Evolutionary conservation across 257 asterid species (phyloP).

Genomic region (Coffea canephora): DNA sequence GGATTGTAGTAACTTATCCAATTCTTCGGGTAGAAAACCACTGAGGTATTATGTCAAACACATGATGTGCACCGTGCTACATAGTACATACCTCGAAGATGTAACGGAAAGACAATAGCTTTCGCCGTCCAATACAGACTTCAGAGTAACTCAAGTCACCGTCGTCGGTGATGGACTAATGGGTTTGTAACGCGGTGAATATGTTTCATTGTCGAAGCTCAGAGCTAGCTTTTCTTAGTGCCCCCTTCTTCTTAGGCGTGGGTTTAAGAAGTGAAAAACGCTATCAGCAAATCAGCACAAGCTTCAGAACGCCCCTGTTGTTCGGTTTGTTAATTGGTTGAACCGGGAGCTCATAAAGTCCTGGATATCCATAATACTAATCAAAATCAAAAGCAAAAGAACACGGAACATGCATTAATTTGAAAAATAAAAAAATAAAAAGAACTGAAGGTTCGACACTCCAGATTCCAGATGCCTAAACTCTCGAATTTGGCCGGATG

Average conservation of each 20-base stretch:
- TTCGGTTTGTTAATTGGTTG: neutral
- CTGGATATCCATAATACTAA: too few relatives aligned
- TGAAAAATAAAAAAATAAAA: too few relatives aligned
- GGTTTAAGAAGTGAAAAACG: neutral
- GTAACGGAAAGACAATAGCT: fast-evolving
- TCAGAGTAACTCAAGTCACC: neutral
- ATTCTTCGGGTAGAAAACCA: neutral
- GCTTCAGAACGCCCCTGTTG: neutral
- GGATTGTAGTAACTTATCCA: neutral
- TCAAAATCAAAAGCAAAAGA: too few relatives aligned
- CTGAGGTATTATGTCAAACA: constrained; percentile 25
- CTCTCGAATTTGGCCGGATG: too few relatives aligned
- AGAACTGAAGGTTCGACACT: too few relatives aligned
- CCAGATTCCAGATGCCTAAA: too few relatives aligned
- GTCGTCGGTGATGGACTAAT: neutral
- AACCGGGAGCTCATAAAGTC: neutral
- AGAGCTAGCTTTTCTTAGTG: neutral
- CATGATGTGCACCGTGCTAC: constrained; percentile 13
- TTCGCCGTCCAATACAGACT: neutral
- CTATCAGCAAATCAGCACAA: neutral
- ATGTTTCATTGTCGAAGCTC: neutral
- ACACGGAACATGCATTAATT: too few relatives aligned
- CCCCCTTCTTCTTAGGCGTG: neutral
- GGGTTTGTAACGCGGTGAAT: neutral
- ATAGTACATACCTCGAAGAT: neutral